Percentiles rank a stretch among this genome's conserved stretches.
Evolutionary conservation across 2,329 filamentous ascomycete genomes (phyloP).

Genomic region (Lomentospora prolificans): DNA sequence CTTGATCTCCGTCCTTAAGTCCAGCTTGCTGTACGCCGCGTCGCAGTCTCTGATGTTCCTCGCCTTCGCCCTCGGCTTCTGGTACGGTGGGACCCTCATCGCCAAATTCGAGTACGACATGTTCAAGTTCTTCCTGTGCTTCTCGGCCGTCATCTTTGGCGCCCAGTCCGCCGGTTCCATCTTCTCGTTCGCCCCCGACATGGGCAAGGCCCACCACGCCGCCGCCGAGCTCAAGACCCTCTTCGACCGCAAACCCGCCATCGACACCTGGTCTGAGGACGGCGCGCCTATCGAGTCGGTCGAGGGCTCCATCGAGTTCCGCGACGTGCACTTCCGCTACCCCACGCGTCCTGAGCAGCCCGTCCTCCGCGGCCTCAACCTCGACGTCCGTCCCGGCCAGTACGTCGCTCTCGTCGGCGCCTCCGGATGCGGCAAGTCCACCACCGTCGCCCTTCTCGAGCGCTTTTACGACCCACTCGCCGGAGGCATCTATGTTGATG

Average conservation of each 20-base stretch:
- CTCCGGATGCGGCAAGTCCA: constrained; percentile 88
- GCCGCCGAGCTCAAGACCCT: constrained; percentile 71
- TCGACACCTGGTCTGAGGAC: constrained; percentile 70
- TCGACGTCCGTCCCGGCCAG: constrained; percentile 64
- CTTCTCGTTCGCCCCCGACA: constrained; percentile 84
- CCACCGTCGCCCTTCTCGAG: constrained; percentile 83
- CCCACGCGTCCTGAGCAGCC: constrained; percentile 84
- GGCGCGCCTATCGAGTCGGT: constrained; percentile 54
- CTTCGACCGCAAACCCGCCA: constrained; percentile 71
- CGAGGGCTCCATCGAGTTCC: constrained; percentile 77
- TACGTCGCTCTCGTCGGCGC: constrained; percentile 89
- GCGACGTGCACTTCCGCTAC: constrained; percentile 88
- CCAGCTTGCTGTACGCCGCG: constrained; percentile 69
- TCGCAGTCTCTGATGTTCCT: constrained; percentile 79
- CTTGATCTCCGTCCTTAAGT: constrained; percentile 64
- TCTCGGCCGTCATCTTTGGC: constrained; percentile 79
- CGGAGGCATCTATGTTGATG: constrained; percentile 75
- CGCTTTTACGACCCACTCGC: constrained; percentile 86
- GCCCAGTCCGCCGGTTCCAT: constrained; percentile 84
- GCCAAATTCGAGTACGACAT: constrained; percentile 59
- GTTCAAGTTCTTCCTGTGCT: constrained; percentile 89
- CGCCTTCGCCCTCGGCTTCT: constrained; percentile 81
- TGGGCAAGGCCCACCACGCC: constrained; percentile 84
- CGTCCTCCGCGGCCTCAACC: constrained; percentile 77
- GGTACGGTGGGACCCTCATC: constrained; percentile 77